Evolutionary conservation across 2,329 filamentous ascomycete species (phyloP).

Genomic region (Graphiopsis chlorocephala): DNA sequence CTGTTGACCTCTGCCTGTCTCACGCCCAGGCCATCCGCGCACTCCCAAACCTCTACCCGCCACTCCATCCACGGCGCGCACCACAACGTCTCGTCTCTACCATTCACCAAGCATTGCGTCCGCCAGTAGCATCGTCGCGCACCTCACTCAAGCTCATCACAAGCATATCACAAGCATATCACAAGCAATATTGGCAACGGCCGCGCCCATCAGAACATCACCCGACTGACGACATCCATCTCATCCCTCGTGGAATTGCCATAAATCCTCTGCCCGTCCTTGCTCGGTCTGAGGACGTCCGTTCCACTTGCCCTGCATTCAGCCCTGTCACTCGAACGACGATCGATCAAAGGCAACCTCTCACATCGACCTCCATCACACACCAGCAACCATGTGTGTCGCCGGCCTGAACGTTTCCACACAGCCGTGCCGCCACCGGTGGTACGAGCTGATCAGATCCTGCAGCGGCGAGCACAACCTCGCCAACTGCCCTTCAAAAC

Average conservation of each 20-base stretch:
- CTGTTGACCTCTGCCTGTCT: constrained; percentile 2
- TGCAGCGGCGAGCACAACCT: constrained; percentile 46
- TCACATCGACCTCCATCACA: neutral
- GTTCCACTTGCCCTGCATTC: constrained; percentile 7
- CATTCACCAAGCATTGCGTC: constrained; percentile 4
- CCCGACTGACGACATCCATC: constrained; percentile 10
- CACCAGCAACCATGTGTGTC: constrained; percentile 46
- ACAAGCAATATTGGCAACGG: constrained; percentile 16
- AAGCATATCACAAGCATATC: constrained; percentile 16
- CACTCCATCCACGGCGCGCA: neutral
- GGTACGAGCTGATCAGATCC: constrained; percentile 47
- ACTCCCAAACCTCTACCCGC: constrained; percentile 5
- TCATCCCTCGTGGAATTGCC: neutral
- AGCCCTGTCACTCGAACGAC: neutral
- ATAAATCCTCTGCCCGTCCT: constrained; percentile 4
- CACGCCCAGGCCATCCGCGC: constrained; percentile 2
- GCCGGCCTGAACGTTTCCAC: constrained; percentile 50
- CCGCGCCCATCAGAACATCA: neutral
- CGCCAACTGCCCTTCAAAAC: constrained; percentile 45
- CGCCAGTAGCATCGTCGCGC: constrained; percentile 4
- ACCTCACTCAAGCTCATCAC: constrained; percentile 1
- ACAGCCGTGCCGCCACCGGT: constrained; percentile 48
- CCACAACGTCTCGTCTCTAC: neutral
- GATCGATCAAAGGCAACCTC: neutral
- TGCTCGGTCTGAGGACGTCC: constrained; percentile 3